Conservation (phyloP, 768 basidiomycete genomes). For the Lentinula detonsa region DNA sequence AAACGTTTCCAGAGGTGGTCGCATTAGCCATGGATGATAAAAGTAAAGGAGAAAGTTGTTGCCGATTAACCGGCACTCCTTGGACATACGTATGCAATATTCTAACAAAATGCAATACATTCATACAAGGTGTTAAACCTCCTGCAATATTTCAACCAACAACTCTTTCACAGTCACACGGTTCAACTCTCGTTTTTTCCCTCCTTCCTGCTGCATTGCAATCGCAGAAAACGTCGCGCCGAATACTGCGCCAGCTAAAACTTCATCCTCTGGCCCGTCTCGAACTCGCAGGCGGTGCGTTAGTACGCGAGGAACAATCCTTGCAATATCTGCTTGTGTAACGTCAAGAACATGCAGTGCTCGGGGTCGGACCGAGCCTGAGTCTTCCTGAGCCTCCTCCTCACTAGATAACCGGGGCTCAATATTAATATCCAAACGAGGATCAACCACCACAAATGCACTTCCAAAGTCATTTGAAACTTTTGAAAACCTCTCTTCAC, state of each 20-base stretch:
- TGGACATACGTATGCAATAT: too few relatives aligned
- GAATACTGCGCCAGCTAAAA: slow-evolving; percentile 57
- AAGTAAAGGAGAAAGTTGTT: too few relatives aligned
- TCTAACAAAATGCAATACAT: too few relatives aligned
- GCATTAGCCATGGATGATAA: not conserved
- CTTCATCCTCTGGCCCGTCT: slow-evolving; percentile 64
- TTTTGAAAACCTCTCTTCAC: slow-evolving; percentile 8
- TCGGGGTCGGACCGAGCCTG: not conserved
- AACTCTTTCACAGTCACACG: slow-evolving; percentile 57
- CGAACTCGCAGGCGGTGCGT: slow-evolving; percentile 72
- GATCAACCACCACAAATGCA: slow-evolving; percentile 4
- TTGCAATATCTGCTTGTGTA: slow-evolving; percentile 69
- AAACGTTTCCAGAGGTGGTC: not conserved
- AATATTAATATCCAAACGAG: not conserved
- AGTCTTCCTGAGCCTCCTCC: not conserved
- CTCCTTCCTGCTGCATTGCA: slow-evolving; percentile 8
- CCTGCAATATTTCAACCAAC: slow-evolving; percentile 39
- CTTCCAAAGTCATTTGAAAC: slow-evolving; percentile 5
- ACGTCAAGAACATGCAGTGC: slow-evolving; percentile 41
- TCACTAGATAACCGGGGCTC: not conserved
- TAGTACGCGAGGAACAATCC: slow-evolving; percentile 66
- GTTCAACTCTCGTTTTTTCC: slow-evolving; percentile 13
- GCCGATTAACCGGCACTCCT: too few relatives aligned
- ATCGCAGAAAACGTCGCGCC: slow-evolving; percentile 34
- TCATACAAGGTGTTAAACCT: not conserved